These are phyloP conservation scores for Lenzites betulinus DNA, from an alignment of 768 basidiomycete genomes.

Conservation along the genomic window DNA sequence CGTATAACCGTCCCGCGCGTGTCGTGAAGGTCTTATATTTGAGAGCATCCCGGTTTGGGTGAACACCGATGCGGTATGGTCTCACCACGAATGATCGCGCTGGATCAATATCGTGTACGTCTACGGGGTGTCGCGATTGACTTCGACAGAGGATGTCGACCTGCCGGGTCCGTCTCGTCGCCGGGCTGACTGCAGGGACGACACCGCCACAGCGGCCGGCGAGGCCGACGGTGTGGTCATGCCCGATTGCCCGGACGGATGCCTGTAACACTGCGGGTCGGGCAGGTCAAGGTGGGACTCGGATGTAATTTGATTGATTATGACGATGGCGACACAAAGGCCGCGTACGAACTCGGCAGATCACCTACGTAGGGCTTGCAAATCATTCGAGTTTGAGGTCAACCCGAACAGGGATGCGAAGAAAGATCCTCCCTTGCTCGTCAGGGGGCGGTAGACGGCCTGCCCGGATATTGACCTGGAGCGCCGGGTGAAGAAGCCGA, in stretches of 20 bases:
- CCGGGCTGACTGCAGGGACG: constrained; percentile 4
- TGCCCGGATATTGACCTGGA: constrained; percentile 42
- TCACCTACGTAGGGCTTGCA: not conserved
- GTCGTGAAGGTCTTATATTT: not conserved
- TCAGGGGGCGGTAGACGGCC: constrained; percentile 35
- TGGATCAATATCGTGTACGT: not conserved
- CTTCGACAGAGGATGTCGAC: not conserved
- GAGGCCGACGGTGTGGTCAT: not conserved
- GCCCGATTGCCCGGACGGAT: not conserved
- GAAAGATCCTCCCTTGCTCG: constrained; percentile 27
- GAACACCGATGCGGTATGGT: not conserved
- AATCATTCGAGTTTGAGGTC: constrained; percentile 16
- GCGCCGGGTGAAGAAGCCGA: constrained; percentile 38
- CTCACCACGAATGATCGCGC: not conserved
- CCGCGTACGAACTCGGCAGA: not conserved
- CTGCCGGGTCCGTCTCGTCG: not conserved
- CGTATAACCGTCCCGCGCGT: not conserved
- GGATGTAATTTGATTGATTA: not conserved
- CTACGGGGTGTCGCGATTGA: not conserved
- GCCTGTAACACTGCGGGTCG: constrained; percentile 7
- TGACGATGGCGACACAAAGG: not conserved
- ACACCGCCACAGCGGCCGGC: constrained; percentile 7
- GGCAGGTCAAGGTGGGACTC: not conserved
- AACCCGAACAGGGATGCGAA: constrained; percentile 28
- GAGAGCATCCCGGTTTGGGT: not conserved